Base-by-base conservation (phyloP, 2,329 filamentous ascomycete genomes). In the Arthrobotrys sinensis region DNA sequence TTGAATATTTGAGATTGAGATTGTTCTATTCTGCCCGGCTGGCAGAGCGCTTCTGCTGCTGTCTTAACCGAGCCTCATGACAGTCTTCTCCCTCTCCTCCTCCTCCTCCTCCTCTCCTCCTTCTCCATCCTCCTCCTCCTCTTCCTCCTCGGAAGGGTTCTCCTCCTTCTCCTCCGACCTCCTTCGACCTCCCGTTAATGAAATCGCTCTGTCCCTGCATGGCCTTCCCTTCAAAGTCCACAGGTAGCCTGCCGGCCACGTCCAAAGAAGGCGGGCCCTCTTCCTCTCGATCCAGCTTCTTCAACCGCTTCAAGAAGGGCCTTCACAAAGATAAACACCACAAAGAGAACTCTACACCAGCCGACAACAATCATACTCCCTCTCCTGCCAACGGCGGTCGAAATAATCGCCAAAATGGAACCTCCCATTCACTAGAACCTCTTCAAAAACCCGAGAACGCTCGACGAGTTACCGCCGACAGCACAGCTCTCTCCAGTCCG, bases 161-260 rank as follows among this genome's bases (percentile, higher is more conserved):
- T 16, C 38, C 21, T 19, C 21, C 21, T 32, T 8, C 40, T n/a
- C 14, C 43, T 52, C 50, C 40, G 38, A 45, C 28, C 10, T 14
- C 45, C 60, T 10, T 36, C 52, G 3, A 19, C 52, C 32, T 34
- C 36, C 66, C 60, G 52, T 77, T 66, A 62, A 77, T 77, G 73
- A 66, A 63, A 71, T 65, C 57, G 48, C 52, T 57, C 73, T 77
- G 73, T 71, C 57, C 67, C 73, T 77, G 73, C 66, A 77, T 77
- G 73, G 73, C 73, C 60, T 77, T 77, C 73, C 73, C 73, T 12
- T 77, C 73, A 16, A 77, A 67, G 38, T 77, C 73, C 48, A 77
- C 73, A 77, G 73, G 73, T 77, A 77, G 73, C 73, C 73, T 77
- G 6, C 73, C 73, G 43, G 73, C 66, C 73, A 36, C 73, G 53